Evolutionary conservation across 2,329 filamentous ascomycete species (phyloP).

Genomic region (Bipolaris sorokiniana): DNA sequence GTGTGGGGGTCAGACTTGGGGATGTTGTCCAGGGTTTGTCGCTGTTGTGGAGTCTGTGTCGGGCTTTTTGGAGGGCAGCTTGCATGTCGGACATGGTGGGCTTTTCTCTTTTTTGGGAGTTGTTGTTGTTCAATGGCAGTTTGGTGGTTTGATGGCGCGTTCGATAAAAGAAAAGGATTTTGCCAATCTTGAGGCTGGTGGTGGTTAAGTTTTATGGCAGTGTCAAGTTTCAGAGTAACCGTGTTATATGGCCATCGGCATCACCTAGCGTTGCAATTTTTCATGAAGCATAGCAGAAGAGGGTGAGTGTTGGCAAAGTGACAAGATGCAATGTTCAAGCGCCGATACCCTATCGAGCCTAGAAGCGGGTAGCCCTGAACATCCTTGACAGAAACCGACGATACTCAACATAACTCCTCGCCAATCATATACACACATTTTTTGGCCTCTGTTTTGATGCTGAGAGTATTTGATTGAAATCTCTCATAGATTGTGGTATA

Average conservation of each 20-base stretch:
- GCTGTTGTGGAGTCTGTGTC: conserved; percentile 8
- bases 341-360: conserved; percentile 17
- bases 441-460: not conserved
- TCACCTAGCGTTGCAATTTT: not conserved
- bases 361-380: conserved; percentile 17
- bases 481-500: conserved; percentile 8
- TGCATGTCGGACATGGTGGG: conserved; percentile 25
- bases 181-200: not conserved
- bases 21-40: not conserved
- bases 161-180: too few species aligned
- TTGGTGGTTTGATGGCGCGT: too few species aligned
- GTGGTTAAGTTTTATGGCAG: not conserved
- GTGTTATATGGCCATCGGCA: too few species aligned
- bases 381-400: not conserved
- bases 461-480: not conserved
- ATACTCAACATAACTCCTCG: not conserved
- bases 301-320: not conserved
- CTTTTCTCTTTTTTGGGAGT: not conserved
- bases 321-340: conserved; percentile 4
- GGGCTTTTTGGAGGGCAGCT: conserved; percentile 16
- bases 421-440: not conserved
- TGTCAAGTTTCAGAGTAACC: too few species aligned
- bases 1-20: conserved; percentile 30
- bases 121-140: too few species aligned
- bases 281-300: not conserved